Evolutionary conservation across 495 filamentous ascomycete genomes (phyloP), one percentile per base, ranked within the genome.

Genomic region (Halenospora varia): DNA sequence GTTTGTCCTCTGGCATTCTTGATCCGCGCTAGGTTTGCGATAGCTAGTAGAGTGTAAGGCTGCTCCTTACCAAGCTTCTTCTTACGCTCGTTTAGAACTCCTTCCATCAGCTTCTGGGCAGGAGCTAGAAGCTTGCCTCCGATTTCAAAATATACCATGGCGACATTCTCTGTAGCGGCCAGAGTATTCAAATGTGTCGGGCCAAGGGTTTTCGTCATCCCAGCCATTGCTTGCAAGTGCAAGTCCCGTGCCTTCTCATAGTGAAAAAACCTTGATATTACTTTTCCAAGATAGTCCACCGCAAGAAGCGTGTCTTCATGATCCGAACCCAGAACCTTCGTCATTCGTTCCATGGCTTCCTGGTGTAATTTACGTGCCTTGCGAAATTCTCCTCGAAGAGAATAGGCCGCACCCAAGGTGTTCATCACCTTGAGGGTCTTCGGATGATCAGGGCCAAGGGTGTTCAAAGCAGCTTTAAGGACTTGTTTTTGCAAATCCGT

Each of bases 141-240:
- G 60, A 71, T 0, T 15, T 60, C 25, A 15, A 68, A 11, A 10
- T 50, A 57, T 4, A 29, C 45, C 49, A 56, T 59, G 2, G 66
- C 60, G 1, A 69, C 39, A 39, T 68, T 51, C 18, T 75, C 68
- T 45, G 61, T 65, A 13, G 62, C 63, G 2, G 55, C 64, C 1
- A 77, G 62, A 1, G 70, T 72, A 10, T 66, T 55, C 10, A 66
- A 41, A 62, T 76, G 67, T 0, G 49, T 65, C 25, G 48, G 52
- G 2, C 69, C 71, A 25, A 72, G 63, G 3, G 35, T 61, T 48
- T 71, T 63, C 26, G 57, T 64, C 51, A 74, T 60, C 19, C 68
- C 71, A 25, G 62, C 51, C 25, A 69, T 57, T 11, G 68, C 69
- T 29, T 49, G 25, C 3, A 18, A 18, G 51, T 71, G 66, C 35